Base-by-base conservation (phyloP, 163 green algal genomes). In the Scenedesmus sp. region DNA sequence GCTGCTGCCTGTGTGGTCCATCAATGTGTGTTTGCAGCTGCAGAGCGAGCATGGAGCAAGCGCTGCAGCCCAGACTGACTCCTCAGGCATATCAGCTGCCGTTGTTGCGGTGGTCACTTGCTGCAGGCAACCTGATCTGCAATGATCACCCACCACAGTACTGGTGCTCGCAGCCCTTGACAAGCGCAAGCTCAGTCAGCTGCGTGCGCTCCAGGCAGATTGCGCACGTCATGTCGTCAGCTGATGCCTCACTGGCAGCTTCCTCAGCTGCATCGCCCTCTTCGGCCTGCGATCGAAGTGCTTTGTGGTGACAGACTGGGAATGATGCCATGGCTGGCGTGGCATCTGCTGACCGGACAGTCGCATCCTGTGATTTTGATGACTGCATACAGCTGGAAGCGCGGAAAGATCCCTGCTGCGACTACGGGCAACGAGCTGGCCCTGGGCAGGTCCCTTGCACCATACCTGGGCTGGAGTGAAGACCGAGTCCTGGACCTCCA, bases 151-250 rank as follows among this genome's bases (percentile, higher is more conserved):
- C 82, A 93, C 93, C 94, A 88, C 96, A 97, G 84, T 97, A 97
- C 23, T 91, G 86, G 84, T 97, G 96, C 74, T 96, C 94, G 87
- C 96, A 97, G 86, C 96, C 95, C 86, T 96, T 96, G 82, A 97
- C 87, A 59, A 96, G 91, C 8, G 95, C 95, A 57, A 94, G 86
- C 10, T 97, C 94, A 54, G 62, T 91, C 2, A 93, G 92, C 8
- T 82, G 10, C 23, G 95, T 96, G 10, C 93, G 76, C n/a, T 95
- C 92, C 85, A 97, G 82, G 92, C 96, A 97, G 2, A 97, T 96
- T 16, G 95, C 93, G 74, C 96, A 97, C 10, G 93, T 95, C 87
- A 95, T 89, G 46, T 96, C 94, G 59, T 96, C 93, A 56, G 92
- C 66, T 46, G n/a, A 67, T 20, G 54, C 59, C 62, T 91, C 86